phyloP scores from a whole-genome alignment of 306 rosid species.

The Cyclanthera cordifolia region DNA sequence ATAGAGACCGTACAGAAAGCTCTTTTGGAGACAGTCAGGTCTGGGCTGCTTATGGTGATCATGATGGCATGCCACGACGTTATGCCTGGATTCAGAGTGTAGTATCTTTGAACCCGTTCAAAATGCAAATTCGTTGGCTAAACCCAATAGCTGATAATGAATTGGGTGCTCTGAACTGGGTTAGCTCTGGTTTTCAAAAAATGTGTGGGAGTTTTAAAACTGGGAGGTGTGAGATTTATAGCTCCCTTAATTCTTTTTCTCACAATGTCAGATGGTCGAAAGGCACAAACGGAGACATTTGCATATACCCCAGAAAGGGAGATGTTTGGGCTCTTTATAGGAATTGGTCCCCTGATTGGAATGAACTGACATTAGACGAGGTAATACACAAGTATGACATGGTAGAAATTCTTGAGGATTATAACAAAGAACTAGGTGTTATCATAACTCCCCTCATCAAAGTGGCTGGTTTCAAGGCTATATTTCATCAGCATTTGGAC shows the following conservation, averaged over 20 bases:
- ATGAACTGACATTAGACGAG: slow-evolving; percentile 54
- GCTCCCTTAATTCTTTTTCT: slow-evolving; percentile 56
- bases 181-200: slow-evolving; percentile 57
- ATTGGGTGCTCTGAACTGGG: slow-evolving; percentile 48
- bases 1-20: slow-evolving; percentile 56
- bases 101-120: slow-evolving; percentile 53
- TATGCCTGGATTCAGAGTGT: slow-evolving; percentile 56
- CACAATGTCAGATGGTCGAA: slow-evolving; percentile 66
- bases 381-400: slow-evolving; percentile 58
- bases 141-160: slow-evolving; percentile 48
- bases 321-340: slow-evolving; percentile 89
- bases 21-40: slow-evolving; percentile 57
- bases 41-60: slow-evolving; percentile 66
- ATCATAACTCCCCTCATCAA: slow-evolving; percentile 63
- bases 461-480: slow-evolving; percentile 80
- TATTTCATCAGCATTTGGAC: slow-evolving; percentile 60
- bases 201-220: slow-evolving; percentile 60
- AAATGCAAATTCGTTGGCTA: slow-evolving; percentile 60
- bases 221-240: slow-evolving; percentile 38
- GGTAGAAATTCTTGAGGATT: slow-evolving; percentile 74
- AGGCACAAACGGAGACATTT: slow-evolving; percentile 42
- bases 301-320: slow-evolving; percentile 65
- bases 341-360: slow-evolving; percentile 85
- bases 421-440: slow-evolving; percentile 51
- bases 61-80: slow-evolving; percentile 87